phyloP scores from a whole-genome alignment of 208 protist species.

The Trypanosomatidae sp. region DNA sequence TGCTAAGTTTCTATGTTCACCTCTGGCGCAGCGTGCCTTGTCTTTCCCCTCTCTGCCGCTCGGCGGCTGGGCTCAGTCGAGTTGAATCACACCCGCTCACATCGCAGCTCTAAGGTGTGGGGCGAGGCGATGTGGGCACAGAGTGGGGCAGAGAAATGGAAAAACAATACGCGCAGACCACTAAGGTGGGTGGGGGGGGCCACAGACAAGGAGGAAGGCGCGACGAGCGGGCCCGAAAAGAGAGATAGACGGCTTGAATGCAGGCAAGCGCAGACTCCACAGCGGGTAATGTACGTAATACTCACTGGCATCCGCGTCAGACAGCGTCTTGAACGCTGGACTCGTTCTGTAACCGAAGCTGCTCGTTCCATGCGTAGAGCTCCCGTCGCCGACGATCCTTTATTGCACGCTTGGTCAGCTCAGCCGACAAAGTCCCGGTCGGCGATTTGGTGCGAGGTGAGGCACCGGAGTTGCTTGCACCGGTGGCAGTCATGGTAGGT shows the following conservation, averaged over 20 bases:
- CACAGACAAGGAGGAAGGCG: background rate
- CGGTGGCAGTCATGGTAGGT: background rate
- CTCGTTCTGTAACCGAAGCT: conserved; percentile 40
- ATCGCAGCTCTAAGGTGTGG: background rate
- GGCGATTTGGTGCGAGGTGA: conserved; percentile 13
- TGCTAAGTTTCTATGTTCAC: background rate
- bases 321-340: conserved; percentile 45
- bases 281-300: background rate
- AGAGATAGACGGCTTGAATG: background rate
- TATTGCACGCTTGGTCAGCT: conserved; percentile 13
- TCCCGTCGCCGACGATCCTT: conserved; percentile 67
- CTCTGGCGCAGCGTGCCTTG: background rate
- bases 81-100: background rate
- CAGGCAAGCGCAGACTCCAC: background rate
- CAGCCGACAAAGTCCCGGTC: conserved; percentile 1
- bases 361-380: conserved; percentile 83
- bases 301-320: conserved; percentile 5
- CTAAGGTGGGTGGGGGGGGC: background rate
- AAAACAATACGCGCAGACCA: background rate
- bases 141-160: background rate
- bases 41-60: background rate
- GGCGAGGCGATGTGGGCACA: background rate
- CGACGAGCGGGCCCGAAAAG: background rate
- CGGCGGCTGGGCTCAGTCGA: background rate
- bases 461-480: background rate